A percentile compares a stretch with the other conserved stretches of the same genome.
These are phyloP conservation scores for Phoma sp. DNA, from an alignment of 2,329 filamentous ascomycete species.

Conservation along the genomic window DNA sequence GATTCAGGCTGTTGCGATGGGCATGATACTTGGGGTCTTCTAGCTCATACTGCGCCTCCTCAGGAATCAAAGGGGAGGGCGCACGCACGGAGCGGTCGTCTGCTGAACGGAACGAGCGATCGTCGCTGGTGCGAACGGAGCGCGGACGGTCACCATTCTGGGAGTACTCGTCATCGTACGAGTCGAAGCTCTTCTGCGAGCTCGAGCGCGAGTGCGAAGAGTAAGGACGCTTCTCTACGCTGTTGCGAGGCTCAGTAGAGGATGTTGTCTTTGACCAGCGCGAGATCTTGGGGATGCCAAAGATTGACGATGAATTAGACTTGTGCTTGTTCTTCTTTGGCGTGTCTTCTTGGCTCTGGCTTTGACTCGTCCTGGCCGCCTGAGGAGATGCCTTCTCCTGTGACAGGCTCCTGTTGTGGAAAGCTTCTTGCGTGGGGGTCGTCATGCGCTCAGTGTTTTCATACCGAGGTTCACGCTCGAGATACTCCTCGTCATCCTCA, in stretches of 20 bases:
- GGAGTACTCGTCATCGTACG: slow-evolving; percentile 67
- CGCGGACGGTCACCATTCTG: slow-evolving; percentile 61
- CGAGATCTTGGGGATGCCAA: slow-evolving; percentile 83
- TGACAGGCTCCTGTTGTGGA: slow-evolving; percentile 45
- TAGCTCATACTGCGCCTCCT: slow-evolving; percentile 55
- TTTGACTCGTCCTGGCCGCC: slow-evolving; percentile 38
- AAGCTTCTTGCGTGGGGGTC: slow-evolving; percentile 66
- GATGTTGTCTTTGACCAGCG: slow-evolving; percentile 97
- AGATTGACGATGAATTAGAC: slow-evolving; percentile 79
- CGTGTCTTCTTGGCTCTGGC: slow-evolving; percentile 80
- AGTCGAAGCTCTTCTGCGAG: slow-evolving; percentile 71
- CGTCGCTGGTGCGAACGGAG: slow-evolving; percentile 31
- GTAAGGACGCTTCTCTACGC: slow-evolving; percentile 68
- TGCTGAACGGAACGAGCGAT: slow-evolving; percentile 14
- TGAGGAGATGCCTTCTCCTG: slow-evolving; percentile 63
- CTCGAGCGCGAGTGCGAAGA: slow-evolving; percentile 63
- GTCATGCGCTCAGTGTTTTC: slow-evolving; percentile 67
- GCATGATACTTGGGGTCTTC: slow-evolving; percentile 81
- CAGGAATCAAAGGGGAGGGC: slow-evolving; percentile 59
- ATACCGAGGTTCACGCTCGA: slow-evolving; percentile 66
- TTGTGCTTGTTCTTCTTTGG: slow-evolving; percentile 84
- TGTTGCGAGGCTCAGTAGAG: slow-evolving; percentile 79
- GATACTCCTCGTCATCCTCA: slow-evolving; percentile 79
- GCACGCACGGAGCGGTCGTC: slow-evolving; percentile 42
- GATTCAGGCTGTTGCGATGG: slow-evolving; percentile 79